Conservation (phyloP, 2,329 filamentous ascomycete genomes). For the Curvularia sp. region DNA sequence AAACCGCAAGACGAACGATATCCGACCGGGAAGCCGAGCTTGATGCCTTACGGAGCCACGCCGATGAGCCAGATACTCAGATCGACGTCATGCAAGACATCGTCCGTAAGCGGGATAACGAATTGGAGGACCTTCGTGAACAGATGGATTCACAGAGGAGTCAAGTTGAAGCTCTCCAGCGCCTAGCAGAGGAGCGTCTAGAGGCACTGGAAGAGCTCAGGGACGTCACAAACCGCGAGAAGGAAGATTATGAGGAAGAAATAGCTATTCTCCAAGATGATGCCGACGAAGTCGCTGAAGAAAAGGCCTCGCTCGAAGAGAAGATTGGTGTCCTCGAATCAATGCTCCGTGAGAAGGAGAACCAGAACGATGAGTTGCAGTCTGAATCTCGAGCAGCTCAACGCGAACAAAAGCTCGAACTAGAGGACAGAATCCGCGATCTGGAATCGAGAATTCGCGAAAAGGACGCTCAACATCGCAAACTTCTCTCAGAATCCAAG, state of each 20-base stretch:
- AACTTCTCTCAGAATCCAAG: constrained; percentile 39
- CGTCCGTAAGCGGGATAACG: constrained; percentile 54
- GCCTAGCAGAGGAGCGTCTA: constrained; percentile 46
- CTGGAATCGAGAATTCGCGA: constrained; percentile 39
- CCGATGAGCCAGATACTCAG: constrained; percentile 50
- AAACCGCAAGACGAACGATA: constrained; percentile 46
- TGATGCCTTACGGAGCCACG: constrained; percentile 45
- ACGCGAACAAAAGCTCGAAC: constrained; percentile 55
- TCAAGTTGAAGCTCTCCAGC: constrained; percentile 44
- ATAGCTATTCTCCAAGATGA: constrained; percentile 57
- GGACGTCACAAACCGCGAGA: constrained; percentile 54
- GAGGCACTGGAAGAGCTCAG: constrained; percentile 61
- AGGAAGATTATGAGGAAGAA: constrained; percentile 64
- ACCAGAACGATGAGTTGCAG: constrained; percentile 27
- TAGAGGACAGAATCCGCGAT: constrained; percentile 60
- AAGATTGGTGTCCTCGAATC: constrained; percentile 56
- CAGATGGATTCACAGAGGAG: constrained; percentile 46
- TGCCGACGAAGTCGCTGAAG: constrained; percentile 53
- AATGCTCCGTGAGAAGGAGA: constrained; percentile 50
- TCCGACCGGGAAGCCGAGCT: constrained; percentile 49
- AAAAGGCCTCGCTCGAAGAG: constrained; percentile 67
- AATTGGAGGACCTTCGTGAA: constrained; percentile 63
- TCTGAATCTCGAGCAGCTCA: constrained; percentile 62
- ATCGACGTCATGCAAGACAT: constrained; percentile 53
- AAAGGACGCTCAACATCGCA: constrained; percentile 41